Conservation (phyloP, 2,329 filamentous ascomycete genomes). For the Apiospora marii region DNA sequence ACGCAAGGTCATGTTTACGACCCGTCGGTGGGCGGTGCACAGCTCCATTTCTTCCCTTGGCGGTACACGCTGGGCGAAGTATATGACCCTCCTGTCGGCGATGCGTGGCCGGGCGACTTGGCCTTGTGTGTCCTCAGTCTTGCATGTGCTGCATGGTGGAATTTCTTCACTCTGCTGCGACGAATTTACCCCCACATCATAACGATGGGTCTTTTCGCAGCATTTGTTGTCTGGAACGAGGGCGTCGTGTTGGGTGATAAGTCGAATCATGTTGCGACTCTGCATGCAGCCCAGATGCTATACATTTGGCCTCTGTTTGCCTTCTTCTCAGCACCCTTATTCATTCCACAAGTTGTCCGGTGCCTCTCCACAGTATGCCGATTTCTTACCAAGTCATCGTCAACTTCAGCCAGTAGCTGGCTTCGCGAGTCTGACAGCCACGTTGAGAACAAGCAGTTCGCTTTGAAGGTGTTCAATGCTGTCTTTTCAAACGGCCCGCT, state of each 20-base stretch:
- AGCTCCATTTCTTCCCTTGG: constrained; percentile 49
- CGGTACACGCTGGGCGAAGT: constrained; percentile 60
- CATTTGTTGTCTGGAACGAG: constrained; percentile 86
- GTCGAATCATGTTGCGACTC: constrained; percentile 87
- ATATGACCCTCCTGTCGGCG: constrained; percentile 60
- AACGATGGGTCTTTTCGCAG: constrained; percentile 55
- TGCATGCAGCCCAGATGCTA: constrained; percentile 91
- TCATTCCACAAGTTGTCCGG: constrained; percentile 62
- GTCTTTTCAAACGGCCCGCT: constrained; percentile 43
- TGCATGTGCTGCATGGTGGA: constrained; percentile 61
- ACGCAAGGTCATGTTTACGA: constrained; percentile 64
- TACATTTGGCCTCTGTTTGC: constrained; percentile 92
- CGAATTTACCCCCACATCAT: constrained; percentile 67
- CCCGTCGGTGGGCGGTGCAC: constrained; percentile 52
- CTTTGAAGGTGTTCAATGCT: constrained; percentile 33
- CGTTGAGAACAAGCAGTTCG: not conserved
- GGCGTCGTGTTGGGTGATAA: constrained; percentile 95
- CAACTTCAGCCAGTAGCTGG: not conserved
- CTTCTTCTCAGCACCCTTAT: constrained; percentile 87
- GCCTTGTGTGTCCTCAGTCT: constrained; percentile 69
- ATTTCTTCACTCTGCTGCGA: constrained; percentile 53
- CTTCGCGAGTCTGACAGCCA: no score
- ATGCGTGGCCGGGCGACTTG: constrained; percentile 60
- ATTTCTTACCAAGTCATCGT: not conserved
- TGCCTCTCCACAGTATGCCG: constrained; percentile 29